These are phyloP conservation scores for Picea abies DNA, from an alignment of 83 land plant species.

Conservation along the genomic window DNA sequence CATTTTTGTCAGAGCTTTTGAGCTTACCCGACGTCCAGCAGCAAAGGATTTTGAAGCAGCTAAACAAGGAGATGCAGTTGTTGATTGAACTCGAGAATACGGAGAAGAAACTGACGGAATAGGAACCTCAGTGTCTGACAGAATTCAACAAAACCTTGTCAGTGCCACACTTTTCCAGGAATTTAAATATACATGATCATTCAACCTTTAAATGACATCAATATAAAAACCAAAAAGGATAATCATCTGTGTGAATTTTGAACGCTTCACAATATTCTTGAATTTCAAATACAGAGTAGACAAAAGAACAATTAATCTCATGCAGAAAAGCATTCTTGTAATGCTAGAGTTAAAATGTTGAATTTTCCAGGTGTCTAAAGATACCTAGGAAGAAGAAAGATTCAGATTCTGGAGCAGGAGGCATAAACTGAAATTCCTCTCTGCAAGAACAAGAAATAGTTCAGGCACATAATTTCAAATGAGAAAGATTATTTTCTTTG, in stretches of 20 bases:
- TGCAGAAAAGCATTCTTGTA: neutral
- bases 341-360: neutral
- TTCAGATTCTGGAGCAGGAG: constrained; percentile 1
- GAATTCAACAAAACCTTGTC: neutral
- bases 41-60: constrained; percentile 13
- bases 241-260: constrained; percentile 3
- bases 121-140: constrained; percentile 18
- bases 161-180: constrained; percentile 9
- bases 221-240: neutral
- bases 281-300: neutral
- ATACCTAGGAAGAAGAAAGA: constrained; percentile 21
- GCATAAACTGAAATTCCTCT: neutral
- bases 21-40: constrained; percentile 18
- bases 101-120: constrained; percentile 16
- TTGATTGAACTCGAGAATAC: constrained; percentile 5
- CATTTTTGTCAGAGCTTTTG: constrained; percentile 20
- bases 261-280: neutral
- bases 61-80: neutral
- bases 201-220: neutral
- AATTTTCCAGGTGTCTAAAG: neutral
- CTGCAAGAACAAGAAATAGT: constrained; percentile 8
- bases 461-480: neutral
- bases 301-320: neutral
- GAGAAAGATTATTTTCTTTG: neutral
- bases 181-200: neutral